Conservation (phyloP, 768 basidiomycete species). For the Leccinum truebloodii region DNA sequence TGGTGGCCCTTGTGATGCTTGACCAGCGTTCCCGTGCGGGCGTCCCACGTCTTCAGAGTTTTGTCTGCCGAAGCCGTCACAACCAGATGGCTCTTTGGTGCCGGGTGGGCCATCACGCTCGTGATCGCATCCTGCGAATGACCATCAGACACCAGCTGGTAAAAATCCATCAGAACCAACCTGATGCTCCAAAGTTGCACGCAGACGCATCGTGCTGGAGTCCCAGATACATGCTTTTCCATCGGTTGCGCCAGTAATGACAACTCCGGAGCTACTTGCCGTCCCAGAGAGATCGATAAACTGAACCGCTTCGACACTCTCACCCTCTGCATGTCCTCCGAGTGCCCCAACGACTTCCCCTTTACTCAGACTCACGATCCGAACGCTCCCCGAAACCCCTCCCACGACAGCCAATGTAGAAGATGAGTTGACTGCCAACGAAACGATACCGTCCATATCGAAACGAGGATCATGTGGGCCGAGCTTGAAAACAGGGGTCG, state of each 20-base stretch:
- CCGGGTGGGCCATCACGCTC: slow-evolving; percentile 68
- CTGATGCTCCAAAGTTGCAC: slow-evolving; percentile 80
- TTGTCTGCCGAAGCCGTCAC: slow-evolving; percentile 88
- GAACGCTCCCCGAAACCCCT: slow-evolving; percentile 80
- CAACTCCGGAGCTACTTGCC: slow-evolving; percentile 52
- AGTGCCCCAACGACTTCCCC: slow-evolving; percentile 80
- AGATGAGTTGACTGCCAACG: slow-evolving; percentile 79
- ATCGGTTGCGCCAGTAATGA: slow-evolving; percentile 89
- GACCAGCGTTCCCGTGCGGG: slow-evolving; percentile 75
- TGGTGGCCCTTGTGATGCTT: slow-evolving; percentile 83
- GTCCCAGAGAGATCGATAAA: slow-evolving; percentile 78
- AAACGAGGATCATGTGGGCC: slow-evolving; percentile 71
- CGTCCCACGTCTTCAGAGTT: slow-evolving; percentile 91
- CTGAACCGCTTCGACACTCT: slow-evolving; percentile 84
- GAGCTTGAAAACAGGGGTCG: slow-evolving; percentile 82
- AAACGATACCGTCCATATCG: slow-evolving; percentile 80
- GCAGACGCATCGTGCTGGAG: slow-evolving; percentile 78
- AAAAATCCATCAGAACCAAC: slow-evolving; percentile 43
- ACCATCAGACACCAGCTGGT: slow-evolving; percentile 4
- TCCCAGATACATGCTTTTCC: slow-evolving; percentile 97
- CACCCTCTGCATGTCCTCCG: slow-evolving; percentile 81
- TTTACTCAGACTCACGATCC: slow-evolving; percentile 83
- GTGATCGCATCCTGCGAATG: slow-evolving; percentile 80
- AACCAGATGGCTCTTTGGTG: slow-evolving; percentile 74
- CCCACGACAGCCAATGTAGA: slow-evolving; percentile 93